Evolutionary conservation across 2,329 filamentous ascomycete genomes (phyloP).

Genomic region (Herpotrichia juniperi): DNA sequence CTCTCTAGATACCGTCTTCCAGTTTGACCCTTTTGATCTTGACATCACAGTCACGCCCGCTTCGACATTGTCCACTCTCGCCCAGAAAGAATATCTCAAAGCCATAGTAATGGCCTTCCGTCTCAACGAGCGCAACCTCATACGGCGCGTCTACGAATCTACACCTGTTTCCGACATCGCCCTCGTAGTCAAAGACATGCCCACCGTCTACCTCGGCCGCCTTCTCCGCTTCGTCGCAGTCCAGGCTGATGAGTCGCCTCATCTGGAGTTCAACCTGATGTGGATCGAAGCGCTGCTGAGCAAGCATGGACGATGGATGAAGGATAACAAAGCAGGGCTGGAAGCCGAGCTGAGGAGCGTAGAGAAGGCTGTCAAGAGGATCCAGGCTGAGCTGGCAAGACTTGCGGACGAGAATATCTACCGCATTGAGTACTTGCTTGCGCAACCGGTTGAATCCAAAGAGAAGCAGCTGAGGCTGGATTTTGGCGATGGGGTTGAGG

Average conservation of each 20-base stretch:
- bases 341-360: conserved; percentile 86
- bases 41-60: conserved; percentile 92
- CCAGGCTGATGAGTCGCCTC: conserved; percentile 87
- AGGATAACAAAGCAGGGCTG: conserved; percentile 77
- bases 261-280: conserved; percentile 91
- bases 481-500: conserved; percentile 36
- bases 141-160: conserved; percentile 84
- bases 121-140: conserved; percentile 81
- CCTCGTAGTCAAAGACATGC: conserved; percentile 79
- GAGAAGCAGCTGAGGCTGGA: conserved; percentile 31
- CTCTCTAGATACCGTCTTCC: conserved; percentile 80
- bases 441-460: conserved; percentile 52
- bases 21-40: conserved; percentile 96
- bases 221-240: conserved; percentile 86
- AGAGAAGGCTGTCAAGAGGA: conserved; percentile 77
- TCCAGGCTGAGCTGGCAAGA: conserved; percentile 81
- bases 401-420: conserved; percentile 89
- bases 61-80: conserved; percentile 69
- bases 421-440: conserved; percentile 81
- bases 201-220: conserved; percentile 83
- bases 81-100: conserved; percentile 83
- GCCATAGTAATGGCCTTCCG: conserved; percentile 97
- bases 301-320: conserved; percentile 83
- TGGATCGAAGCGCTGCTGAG: conserved; percentile 87
- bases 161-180: conserved; percentile 77